Conservation (phyloP, 805 yeast species). For the Saccharomyces kudriavzevii region DNA sequence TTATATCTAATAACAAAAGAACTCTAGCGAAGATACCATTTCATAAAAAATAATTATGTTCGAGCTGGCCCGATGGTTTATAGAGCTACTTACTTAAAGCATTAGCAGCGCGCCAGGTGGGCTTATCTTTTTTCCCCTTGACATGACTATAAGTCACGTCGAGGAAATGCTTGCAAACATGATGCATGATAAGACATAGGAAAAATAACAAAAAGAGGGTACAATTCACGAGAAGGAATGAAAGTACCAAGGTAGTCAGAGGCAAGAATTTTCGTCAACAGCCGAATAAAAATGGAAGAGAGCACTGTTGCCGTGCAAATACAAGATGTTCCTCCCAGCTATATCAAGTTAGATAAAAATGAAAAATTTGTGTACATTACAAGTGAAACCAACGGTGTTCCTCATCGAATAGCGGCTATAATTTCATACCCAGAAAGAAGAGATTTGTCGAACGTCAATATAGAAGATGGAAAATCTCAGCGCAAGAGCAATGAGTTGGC, state of each 20-base stretch:
- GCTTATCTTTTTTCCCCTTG: not conserved
- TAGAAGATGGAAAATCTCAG: conserved; percentile 5
- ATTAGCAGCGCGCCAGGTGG: no score
- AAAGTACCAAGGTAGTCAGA: not conserved
- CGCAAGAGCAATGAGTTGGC: conserved; percentile 38
- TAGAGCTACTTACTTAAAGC: no score
- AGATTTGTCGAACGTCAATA: conserved; percentile 6
- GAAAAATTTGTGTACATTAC: conserved; percentile 17
- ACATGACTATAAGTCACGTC: not conserved
- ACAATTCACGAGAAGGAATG: not conserved
- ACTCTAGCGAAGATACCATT: not conserved
- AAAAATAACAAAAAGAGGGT: not conserved
- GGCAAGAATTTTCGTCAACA: not conserved
- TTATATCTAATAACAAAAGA: no score
- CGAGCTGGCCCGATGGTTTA: not conserved
- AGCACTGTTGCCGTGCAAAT: not conserved
- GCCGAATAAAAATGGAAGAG: not conserved
- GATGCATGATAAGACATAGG: not conserved
- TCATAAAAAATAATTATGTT: not conserved
- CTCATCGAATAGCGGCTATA: conserved; percentile 3
- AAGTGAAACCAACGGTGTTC: not conserved
- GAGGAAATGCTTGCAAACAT: not conserved
- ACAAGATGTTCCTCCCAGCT: conserved; percentile 4
- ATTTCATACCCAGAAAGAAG: conserved; percentile 5
- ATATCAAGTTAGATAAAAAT: conserved; percentile 8